Base-by-base conservation (phyloP, 306 rosid species). In the Prunus dulcis region DNA sequence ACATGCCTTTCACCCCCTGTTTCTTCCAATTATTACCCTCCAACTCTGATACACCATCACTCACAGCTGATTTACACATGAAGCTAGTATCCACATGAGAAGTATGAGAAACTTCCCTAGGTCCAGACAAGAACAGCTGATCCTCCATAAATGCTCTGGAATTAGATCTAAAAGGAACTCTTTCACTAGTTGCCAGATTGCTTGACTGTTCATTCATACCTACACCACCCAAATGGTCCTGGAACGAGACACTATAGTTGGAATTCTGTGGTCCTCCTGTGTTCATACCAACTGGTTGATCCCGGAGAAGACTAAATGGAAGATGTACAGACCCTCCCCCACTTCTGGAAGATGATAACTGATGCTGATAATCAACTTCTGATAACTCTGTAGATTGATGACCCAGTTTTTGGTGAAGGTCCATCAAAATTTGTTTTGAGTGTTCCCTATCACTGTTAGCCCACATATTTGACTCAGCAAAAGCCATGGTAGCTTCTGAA, bases 261-360 rank as follows among this genome's bases (percentile, higher is more conserved):
- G 84, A 81, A 69, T 70, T 82, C 46, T 67, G 84, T 64, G 80
- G 58, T 72, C 82, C 84, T 45, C 87, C 88, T 9, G 64, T 67
- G 73, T 72, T 87, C 74, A 74, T 34, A 80, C 69, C 84, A 56
- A 81, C 71, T 47, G 80, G 85, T 76, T 86, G 88, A 74, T 87
- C 94, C n/a, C 69, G 82, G 7, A 77, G 85, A 71, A 71, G 80
- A 81, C 82, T 88, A 76, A 82, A 87, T 53, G 86, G 88, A 82
- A 77, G 85, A 67, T 80, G 76, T 64, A 66, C 63, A 49, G 87
- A 80, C 47, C 81, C 80, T 74, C 83, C 91, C 66, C 75, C 80
- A 78, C 74, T 80, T 67, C 87, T 69, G 27, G 63, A 75, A 57
- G 89, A 84, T 38, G 87, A 80, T 63, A 89, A 82, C 58, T 88